Conservation (phyloP, 208 protist species). For the Leishmania aethiopica region DNA sequence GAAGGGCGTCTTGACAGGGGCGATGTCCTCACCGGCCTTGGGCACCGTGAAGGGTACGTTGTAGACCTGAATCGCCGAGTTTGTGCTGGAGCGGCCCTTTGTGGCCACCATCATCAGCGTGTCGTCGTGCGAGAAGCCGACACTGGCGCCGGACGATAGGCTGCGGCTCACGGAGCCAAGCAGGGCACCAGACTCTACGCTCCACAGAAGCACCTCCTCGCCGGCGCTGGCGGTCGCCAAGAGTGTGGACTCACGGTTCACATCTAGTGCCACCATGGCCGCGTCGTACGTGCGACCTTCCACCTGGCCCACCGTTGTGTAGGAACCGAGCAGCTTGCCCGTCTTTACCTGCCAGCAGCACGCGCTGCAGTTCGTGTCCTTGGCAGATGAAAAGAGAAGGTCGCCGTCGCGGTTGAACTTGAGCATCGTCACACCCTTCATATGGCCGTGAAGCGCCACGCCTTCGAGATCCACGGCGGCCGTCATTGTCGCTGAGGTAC, state of each 20-base stretch:
- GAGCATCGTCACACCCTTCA: conserved; percentile 91
- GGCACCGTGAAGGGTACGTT: conserved; percentile 78
- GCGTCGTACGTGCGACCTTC: conserved; percentile 52
- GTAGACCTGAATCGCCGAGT: conserved; percentile 90
- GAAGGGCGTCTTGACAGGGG: conserved; percentile 62
- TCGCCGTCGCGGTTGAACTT: conserved; percentile 98
- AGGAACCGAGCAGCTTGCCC: conserved; percentile 97
- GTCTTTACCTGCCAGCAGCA: conserved; percentile 93
- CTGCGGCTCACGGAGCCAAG: conserved; percentile 73
- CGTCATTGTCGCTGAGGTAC: conserved; percentile 18
- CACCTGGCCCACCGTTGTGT: conserved; percentile 82
- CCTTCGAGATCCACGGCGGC: conserved; percentile 47
- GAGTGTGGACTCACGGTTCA: conserved; percentile 90
- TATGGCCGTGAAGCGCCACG: conserved; percentile 88
- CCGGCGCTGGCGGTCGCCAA: conserved; percentile 82
- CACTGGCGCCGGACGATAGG: conserved; percentile 68
- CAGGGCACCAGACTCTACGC: conserved; percentile 91
- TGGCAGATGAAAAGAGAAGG: conserved; percentile 95
- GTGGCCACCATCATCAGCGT: conserved; percentile 90
- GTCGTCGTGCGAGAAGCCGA: conserved; percentile 93
- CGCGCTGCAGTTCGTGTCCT: conserved; percentile 91
- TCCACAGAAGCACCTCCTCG: conserved; percentile 85
- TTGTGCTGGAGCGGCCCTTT: conserved; percentile 79
- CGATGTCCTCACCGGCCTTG: conserved; percentile 60
- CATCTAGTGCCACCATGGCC: conserved; percentile 94